Percentiles rank a stretch among this genome's conserved stretches.
Evolutionary conservation across 2,329 filamentous ascomycete genomes (phyloP).

Genomic region (Pyricularia pennisetigena): DNA sequence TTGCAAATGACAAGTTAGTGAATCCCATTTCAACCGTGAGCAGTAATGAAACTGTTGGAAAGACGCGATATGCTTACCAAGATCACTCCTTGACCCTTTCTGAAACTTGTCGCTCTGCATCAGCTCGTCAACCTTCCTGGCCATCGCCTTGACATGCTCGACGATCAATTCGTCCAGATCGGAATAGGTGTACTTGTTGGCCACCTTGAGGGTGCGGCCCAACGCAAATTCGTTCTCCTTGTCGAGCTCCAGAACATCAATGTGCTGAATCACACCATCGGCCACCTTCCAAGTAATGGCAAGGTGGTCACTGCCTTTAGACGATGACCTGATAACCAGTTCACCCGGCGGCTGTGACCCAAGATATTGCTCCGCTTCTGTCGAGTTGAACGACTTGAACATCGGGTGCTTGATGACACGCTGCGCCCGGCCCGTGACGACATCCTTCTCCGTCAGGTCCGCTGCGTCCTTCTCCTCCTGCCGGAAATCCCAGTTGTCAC

Average conservation of each 20-base stretch:
- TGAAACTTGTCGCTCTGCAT: conserved; percentile 93
- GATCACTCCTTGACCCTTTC: conserved; percentile 65
- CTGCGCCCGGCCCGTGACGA: conserved; percentile 74
- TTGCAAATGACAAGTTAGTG: conserved; percentile 12
- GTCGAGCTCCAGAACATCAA: conserved; percentile 92
- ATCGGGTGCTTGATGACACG: conserved; percentile 96
- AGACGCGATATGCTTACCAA: conserved; percentile 54
- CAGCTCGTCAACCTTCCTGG: conserved; percentile 93
- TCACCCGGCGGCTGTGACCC: conserved; percentile 80
- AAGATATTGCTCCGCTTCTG: conserved; percentile 87
- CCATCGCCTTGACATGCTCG: conserved; percentile 95
- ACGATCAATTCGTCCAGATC: conserved; percentile 97
- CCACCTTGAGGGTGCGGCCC: conserved; percentile 75
- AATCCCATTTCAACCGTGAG: not conserved
- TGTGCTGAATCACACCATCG: conserved; percentile 92
- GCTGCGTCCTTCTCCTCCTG: conserved; percentile 78
- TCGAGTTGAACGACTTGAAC: conserved; percentile 86
- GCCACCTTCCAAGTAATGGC: conserved; percentile 98
- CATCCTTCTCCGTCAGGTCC: conserved; percentile 75
- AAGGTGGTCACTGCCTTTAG: conserved; percentile 89
- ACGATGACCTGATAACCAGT: conserved; percentile 89
- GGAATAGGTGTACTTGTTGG: conserved; percentile 81
- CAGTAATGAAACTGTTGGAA: no score
- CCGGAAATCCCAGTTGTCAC: conserved; percentile 77
- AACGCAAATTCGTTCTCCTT: conserved; percentile 97